These are phyloP conservation scores for Lenzites betulinus DNA, from an alignment of 768 basidiomycete species.

Conservation along the genomic window DNA sequence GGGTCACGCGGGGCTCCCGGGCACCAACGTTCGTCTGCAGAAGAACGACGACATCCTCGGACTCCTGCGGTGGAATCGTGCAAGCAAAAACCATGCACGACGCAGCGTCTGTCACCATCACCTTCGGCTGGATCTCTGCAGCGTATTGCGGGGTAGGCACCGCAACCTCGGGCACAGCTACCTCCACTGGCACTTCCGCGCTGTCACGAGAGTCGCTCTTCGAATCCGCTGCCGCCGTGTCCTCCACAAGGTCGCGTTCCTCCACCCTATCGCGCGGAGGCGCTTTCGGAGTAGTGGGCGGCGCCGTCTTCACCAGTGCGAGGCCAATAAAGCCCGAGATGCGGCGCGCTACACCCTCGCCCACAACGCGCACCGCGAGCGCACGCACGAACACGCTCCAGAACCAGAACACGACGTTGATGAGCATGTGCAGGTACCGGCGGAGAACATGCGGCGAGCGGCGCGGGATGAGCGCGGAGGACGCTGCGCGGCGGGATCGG, in stretches of 20 bases:
- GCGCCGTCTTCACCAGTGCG: conserved; percentile 10
- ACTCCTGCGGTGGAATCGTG: background rate
- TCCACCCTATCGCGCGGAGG: background rate
- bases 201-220: background rate
- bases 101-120: background rate
- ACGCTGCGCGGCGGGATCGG: background rate
- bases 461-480: conserved; percentile 8
- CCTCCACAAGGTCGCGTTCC: background rate
- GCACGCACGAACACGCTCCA: conserved; percentile 13
- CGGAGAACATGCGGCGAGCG: conserved; percentile 15
- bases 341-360: conserved; percentile 3
- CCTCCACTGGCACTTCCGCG: background rate
- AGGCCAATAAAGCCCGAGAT: conserved; percentile 9
- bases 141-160: background rate
- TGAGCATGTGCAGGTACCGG: conserved; percentile 13
- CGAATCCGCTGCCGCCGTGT: background rate
- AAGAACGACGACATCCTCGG: background rate
- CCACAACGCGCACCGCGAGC: conserved; percentile 6
- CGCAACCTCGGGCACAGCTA: background rate
- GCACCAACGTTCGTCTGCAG: background rate
- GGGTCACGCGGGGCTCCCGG: background rate
- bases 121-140: background rate
- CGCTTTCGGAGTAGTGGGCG: background rate
- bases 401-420: conserved; percentile 21
- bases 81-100: background rate